Percentiles rank a stretch among this genome's conserved stretches.
Evolutionary conservation across 495 filamentous ascomycete species (phyloP).

Genomic region (Penicillium mononematosum): DNA sequence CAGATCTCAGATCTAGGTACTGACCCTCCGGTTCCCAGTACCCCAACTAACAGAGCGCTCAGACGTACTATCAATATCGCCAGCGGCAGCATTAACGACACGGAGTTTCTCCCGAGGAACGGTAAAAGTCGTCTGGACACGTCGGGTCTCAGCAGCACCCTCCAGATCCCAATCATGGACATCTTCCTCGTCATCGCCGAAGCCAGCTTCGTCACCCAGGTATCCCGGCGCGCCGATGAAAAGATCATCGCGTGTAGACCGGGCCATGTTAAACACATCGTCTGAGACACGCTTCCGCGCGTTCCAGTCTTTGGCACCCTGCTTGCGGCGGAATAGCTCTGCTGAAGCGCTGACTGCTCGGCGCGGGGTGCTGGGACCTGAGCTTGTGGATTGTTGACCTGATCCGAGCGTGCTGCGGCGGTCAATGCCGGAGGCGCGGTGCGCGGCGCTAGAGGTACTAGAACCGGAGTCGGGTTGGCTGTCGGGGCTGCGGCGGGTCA

Average conservation of each 20-base stretch:
- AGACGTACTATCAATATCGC: conserved; percentile 38
- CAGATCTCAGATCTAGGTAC: not conserved
- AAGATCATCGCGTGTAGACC: conserved; percentile 34
- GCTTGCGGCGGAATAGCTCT: conserved; percentile 58
- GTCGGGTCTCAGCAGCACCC: conserved; percentile 69
- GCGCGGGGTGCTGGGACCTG: conserved; percentile 36
- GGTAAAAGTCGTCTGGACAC: conserved; percentile 93
- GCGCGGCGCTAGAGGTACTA: conserved; percentile 9
- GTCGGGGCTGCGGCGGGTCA: conserved; percentile 34
- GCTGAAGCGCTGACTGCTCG: conserved; percentile 60
- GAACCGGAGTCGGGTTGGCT: conserved; percentile 12
- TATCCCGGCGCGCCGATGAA: conserved; percentile 31
- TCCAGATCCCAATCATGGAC: conserved; percentile 91
- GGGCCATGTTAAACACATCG: conserved; percentile 16
- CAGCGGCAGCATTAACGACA: conserved; percentile 69
- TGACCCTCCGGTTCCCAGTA: conserved; percentile 23
- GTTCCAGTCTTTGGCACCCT: conserved; percentile 58
- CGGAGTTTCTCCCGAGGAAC: conserved; percentile 80
- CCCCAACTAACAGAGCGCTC: conserved; percentile 31
- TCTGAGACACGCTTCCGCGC: conserved; percentile 37
- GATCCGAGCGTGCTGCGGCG: conserved; percentile 32
- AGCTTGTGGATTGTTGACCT: conserved; percentile 1
- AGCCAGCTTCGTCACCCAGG: conserved; percentile 23
- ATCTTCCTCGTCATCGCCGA: conserved; percentile 48
- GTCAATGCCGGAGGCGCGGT: conserved; percentile 37